Evolutionary conservation across 2,329 filamentous ascomycete genomes (phyloP).

Genomic region (Aspergillus sp.): DNA sequence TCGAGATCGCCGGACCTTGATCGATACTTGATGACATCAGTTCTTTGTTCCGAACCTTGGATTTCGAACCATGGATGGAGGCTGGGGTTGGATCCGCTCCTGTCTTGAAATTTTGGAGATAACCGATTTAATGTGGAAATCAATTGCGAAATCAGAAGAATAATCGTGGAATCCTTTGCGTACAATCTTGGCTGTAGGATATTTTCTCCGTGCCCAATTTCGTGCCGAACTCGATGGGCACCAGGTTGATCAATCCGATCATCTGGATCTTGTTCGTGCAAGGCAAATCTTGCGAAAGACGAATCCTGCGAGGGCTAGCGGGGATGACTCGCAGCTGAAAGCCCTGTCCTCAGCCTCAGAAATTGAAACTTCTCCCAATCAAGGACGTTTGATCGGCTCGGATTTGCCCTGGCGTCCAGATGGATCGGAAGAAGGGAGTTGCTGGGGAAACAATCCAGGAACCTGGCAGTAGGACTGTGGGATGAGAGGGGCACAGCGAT

Average conservation of each 20-base stretch:
- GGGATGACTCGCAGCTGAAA: slow-evolving; percentile 19
- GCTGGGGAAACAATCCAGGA: slow-evolving; percentile 24
- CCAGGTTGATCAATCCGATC: neutral
- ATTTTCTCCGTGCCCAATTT: neutral
- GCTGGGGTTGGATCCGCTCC: slow-evolving; percentile 3
- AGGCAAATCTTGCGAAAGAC: slow-evolving; percentile 3
- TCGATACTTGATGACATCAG: slow-evolving; percentile 7
- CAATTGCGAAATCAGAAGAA: neutral
- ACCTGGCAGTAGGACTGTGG: neutral
- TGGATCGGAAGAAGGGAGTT: slow-evolving; percentile 28
- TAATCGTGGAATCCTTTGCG: neutral
- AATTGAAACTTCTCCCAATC: neutral
- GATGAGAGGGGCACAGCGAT: slow-evolving; percentile 14
- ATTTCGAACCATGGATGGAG: slow-evolving; percentile 8
- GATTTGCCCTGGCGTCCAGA: slow-evolving; percentile 9
- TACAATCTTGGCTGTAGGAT: neutral
- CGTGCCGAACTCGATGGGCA: neutral
- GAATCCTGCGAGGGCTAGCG: slow-evolving; percentile 3
- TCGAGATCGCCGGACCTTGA: neutral
- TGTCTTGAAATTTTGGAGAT: neutral
- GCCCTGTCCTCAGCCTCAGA: neutral
- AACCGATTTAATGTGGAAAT: neutral
- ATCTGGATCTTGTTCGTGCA: neutral
- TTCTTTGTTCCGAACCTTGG: slow-evolving; percentile 1
- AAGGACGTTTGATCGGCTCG: slow-evolving; percentile 13